Base-by-base conservation (phyloP, 164 flowering plant genomes). In the Saururus chinensis region DNA sequence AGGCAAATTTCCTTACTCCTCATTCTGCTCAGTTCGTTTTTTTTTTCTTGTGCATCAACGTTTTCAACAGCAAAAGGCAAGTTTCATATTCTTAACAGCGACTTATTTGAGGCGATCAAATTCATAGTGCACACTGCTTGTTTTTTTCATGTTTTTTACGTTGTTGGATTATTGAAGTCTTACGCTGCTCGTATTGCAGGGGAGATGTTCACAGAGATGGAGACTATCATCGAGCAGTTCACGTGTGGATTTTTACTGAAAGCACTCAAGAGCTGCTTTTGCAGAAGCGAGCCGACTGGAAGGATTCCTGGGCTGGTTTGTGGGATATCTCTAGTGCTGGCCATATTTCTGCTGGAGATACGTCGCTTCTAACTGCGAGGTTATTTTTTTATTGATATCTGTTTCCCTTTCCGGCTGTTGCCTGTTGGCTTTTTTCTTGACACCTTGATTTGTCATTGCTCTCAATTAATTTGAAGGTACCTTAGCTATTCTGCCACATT, bases 311-410 rank as follows among this genome's bases (percentile, higher is more conserved):
- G 89, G 79, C 98, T 4, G 89, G 95, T 19, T 40, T 77, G 56
- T 92, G 98, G 98, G 98, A 92, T 74, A 79, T 86, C 56, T 92
- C 98, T 16, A 89, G 98, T 67, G 98, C 96, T 35, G 98, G 98
- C 25, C 96, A 92, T 68, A 77, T 92, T 61, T 86, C 98, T 60
- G 91, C 98, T 58, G 95, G 96, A 19, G 89, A 89, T 71, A 75
- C 93, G 7, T 92, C 98, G 45, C 91, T 92, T 67, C 25, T 82
- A 53, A 65, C 93, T 12, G 98, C 93, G 22, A 81, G 86, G 98
- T 91, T 62, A 41, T 40, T 13, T n/a, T n/a, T n/a, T n/a, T n/a
- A n/a, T n/a, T n/a, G n/a, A n/a, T n/a, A n/a, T n/a, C n/a, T 6
- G 41, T 40, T 9, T 5, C 20, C 40, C 22, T 13, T 22, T 12